A percentile compares a stretch with the other conserved stretches of the same genome.
Evolutionary conservation across 768 basidiomycete species (phyloP).

Genomic region (Kwoniella botswanensis): DNA sequence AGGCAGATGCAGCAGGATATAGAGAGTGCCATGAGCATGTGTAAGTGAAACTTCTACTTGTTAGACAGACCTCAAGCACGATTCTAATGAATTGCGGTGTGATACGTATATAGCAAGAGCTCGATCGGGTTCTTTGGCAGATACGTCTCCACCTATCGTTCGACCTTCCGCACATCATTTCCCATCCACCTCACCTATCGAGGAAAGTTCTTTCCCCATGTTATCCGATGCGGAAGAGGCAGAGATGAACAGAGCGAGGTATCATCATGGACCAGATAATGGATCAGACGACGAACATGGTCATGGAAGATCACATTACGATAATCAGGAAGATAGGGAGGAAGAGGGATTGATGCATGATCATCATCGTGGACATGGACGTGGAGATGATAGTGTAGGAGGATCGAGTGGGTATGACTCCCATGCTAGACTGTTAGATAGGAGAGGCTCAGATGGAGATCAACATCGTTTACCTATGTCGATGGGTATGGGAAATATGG

Average conservation of each 20-base stretch:
- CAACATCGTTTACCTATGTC: conserved; percentile 13
- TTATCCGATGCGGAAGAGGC: conserved; percentile 55
- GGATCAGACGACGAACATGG: conserved; percentile 32
- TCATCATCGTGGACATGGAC: conserved; percentile 11
- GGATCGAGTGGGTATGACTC: conserved; percentile 39
- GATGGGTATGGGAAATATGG: conserved; percentile 9
- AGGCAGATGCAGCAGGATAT: conserved; percentile 92
- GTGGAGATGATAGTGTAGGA: conserved; percentile 19
- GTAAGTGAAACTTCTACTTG: conserved; percentile 43
- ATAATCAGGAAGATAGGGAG: conserved; percentile 27
- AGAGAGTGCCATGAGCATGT: conserved; percentile 71
- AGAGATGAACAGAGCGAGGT: conserved; percentile 53
- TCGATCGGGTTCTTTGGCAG: conserved; percentile 40
- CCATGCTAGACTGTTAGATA: conserved; percentile 29
- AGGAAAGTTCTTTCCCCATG: conserved; percentile 53
- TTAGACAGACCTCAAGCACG: background rate
- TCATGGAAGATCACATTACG: conserved; percentile 26
- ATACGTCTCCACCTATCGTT: conserved; percentile 31
- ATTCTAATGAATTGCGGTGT: background rate
- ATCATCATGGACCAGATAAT: conserved; percentile 34
- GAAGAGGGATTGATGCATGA: conserved; percentile 25
- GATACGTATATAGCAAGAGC: conserved; percentile 45
- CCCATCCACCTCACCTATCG: conserved; percentile 48
- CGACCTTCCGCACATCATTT: conserved; percentile 46
- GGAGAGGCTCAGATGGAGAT: conserved; percentile 23